These are phyloP conservation scores for Vaccinium corymbosum DNA, from an alignment of 148 eudicot genomes.

Conservation along the genomic window DNA sequence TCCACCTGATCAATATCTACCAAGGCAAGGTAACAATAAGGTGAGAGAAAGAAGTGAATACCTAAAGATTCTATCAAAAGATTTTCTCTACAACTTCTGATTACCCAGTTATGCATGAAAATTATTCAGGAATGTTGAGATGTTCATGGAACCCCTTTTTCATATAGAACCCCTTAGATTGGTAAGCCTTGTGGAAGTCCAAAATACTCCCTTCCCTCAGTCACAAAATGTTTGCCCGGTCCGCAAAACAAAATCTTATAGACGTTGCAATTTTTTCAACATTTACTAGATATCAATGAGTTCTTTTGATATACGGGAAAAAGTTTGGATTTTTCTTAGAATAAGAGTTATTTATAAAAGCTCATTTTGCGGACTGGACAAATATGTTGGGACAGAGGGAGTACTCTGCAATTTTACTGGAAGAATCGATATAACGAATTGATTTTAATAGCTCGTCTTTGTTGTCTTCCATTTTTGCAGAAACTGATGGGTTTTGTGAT, in stretches of 20 bases:
- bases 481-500: constrained; percentile 24
- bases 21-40: constrained; percentile 55
- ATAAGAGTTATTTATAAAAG: no score
- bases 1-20: constrained; percentile 48
- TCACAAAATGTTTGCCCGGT: no score
- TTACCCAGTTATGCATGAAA: neutral
- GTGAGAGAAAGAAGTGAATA: constrained; percentile 15
- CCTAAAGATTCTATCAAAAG: neutral
- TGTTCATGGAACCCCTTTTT: constrained; percentile 64
- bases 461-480: constrained; percentile 22
- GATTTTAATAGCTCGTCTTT: neutral
- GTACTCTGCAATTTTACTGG: no score
- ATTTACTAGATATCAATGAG: no score
- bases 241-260: no score
- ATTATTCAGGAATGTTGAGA: constrained; percentile 58
- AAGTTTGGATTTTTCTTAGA: no score
- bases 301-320: no score
- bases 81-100: neutral
- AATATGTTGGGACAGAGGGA: no score
- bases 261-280: no score
- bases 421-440: neutral
- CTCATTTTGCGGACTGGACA: no score
- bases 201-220: neutral
- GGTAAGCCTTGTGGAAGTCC: constrained; percentile 26
- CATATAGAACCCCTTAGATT: constrained; percentile 47